Evolutionary conservation across 768 basidiomycete species (phyloP).

Genomic region (Hysterangium stoloniferum): DNA sequence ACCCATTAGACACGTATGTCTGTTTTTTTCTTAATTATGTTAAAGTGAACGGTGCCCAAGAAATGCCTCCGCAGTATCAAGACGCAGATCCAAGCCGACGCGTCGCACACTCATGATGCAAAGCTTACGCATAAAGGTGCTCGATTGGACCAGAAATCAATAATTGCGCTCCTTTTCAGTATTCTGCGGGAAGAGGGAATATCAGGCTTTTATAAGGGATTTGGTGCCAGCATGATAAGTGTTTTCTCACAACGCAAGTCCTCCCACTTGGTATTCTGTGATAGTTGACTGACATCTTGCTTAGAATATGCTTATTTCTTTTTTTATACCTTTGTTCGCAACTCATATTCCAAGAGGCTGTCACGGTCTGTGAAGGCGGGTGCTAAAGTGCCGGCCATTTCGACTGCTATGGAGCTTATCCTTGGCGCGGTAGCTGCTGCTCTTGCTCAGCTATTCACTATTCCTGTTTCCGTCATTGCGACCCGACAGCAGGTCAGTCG

Average conservation of each 20-base stretch:
- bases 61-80: slow-evolving; percentile 62
- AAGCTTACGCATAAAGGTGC: slow-evolving; percentile 40
- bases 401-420: slow-evolving; percentile 72
- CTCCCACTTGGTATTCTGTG: slow-evolving; percentile 5
- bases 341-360: slow-evolving; percentile 69
- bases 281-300: slow-evolving; percentile 3
- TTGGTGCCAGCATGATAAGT: slow-evolving; percentile 94
- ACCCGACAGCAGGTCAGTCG: slow-evolving; percentile 90
- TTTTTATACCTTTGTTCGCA: slow-evolving; percentile 91
- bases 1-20: slow-evolving; percentile 89
- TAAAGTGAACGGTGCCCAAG: slow-evolving; percentile 11
- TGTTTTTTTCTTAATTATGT: neutral
- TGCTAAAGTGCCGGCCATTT: slow-evolving; percentile 52
- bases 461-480: slow-evolving; percentile 95
- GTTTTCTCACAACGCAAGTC: slow-evolving; percentile 93
- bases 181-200: slow-evolving; percentile 80
- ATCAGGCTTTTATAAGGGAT: slow-evolving; percentile 80
- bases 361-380: slow-evolving; percentile 50
- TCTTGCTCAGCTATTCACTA: slow-evolving; percentile 95
- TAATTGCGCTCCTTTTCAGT: slow-evolving; percentile 56
- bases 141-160: slow-evolving; percentile 35
- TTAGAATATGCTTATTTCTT: slow-evolving; percentile 99
- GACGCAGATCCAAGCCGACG: slow-evolving; percentile 85
- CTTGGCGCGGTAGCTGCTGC: slow-evolving; percentile 91
- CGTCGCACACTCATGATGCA: slow-evolving; percentile 30